Evolutionary conservation across 495 filamentous ascomycete genomes (phyloP).

Genomic region (Thozetella sp.): DNA sequence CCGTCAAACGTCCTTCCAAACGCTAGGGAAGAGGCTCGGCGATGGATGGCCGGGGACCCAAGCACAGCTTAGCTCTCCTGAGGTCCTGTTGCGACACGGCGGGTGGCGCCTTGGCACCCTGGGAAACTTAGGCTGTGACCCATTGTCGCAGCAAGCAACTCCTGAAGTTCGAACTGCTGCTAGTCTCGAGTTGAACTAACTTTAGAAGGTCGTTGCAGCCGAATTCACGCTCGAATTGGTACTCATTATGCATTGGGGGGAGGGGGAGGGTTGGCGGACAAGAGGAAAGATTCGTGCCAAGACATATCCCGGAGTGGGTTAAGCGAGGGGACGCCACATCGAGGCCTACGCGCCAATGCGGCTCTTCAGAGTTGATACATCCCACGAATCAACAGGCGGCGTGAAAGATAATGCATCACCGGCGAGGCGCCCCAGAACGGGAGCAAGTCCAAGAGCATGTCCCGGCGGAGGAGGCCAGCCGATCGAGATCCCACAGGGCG

Average conservation of each 20-base stretch:
- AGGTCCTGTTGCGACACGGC: background rate
- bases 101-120: background rate
- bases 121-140: background rate
- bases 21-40: background rate
- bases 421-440: no score
- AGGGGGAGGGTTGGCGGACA: no score
- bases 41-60: background rate
- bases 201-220: background rate
- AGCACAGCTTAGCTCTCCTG: background rate
- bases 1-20: slow-evolving; percentile 1
- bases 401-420: no score
- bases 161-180: background rate
- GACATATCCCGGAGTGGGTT: no score
- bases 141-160: background rate
- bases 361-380: no score
- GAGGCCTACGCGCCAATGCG: no score
- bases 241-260: background rate
- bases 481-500: no score
- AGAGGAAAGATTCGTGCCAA: background rate
- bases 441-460: no score
- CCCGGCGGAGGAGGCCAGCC: no score
- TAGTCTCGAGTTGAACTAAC: background rate
- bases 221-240: background rate
- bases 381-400: no score
- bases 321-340: no score